phyloP scores from a whole-genome alignment of 78 protist genomes.

The Thecamonas trahens region DNA sequence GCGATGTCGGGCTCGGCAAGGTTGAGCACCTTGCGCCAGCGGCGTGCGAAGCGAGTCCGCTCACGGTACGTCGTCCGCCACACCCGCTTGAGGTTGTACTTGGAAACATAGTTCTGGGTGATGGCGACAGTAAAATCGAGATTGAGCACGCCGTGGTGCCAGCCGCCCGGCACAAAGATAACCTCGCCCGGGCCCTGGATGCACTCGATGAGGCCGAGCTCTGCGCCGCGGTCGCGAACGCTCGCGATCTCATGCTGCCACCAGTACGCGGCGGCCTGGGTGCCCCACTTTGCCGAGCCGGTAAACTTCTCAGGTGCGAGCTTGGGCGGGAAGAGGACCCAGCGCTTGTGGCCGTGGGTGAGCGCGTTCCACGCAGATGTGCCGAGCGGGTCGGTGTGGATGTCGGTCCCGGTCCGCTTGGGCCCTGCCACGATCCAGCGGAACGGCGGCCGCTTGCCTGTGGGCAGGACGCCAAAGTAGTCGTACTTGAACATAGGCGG shows the following conservation, averaged over 20 bases:
- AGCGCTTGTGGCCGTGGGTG: conserved; percentile 31
- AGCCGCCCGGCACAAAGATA: conserved; percentile 10
- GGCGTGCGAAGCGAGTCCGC: too few relatives aligned
- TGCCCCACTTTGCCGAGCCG: too few relatives aligned
- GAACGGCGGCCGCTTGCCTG: conserved; percentile 8
- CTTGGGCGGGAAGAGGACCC: conserved; percentile 50
- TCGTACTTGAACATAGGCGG: not conserved
- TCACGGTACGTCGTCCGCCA: too few relatives aligned
- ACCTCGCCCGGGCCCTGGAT: conserved; percentile 3
- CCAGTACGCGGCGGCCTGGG: too few relatives aligned
- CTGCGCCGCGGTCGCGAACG: too few relatives aligned
- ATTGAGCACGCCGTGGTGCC: conserved; percentile 15
- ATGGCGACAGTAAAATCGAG: conserved; percentile 4
- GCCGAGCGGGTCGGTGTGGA: conserved; percentile 49
- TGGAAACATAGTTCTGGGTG: too few relatives aligned
- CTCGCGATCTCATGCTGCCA: too few relatives aligned
- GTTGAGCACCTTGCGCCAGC: too few relatives aligned
- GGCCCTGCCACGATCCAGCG: conserved; percentile 46
- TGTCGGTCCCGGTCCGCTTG: conserved; percentile 29
- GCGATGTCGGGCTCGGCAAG: too few relatives aligned
- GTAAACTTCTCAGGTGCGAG: too few relatives aligned
- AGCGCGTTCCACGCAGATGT: conserved; percentile 64
- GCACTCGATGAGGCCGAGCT: not conserved
- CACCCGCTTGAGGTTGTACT: too few relatives aligned
- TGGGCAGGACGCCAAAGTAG: conserved; percentile 1